Percentiles rank a stretch among this genome's conserved stretches.
phyloP scores from a whole-genome alignment of 2,329 filamentous ascomycete genomes.

The Claviceps sp. region DNA sequence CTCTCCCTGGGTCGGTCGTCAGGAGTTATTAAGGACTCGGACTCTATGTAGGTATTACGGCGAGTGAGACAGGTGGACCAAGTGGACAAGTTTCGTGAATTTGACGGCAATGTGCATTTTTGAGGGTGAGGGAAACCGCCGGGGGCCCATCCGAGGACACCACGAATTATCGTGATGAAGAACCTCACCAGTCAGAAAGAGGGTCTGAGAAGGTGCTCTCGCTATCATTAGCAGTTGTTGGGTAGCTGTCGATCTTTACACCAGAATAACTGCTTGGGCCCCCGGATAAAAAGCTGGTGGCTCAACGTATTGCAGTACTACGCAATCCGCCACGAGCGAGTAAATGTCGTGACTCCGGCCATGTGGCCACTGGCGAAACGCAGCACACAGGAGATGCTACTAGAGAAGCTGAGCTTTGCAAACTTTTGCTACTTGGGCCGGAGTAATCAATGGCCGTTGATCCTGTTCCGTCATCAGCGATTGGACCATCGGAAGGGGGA shows the following conservation, averaged over 20 bases:
- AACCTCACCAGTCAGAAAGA: background rate
- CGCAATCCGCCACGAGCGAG: background rate
- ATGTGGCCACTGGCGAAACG: background rate
- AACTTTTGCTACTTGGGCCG: background rate
- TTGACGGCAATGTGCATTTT: slow-evolving; percentile 1
- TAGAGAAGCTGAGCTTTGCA: no score
- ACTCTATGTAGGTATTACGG: background rate
- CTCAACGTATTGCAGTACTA: background rate
- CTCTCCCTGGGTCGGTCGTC: background rate
- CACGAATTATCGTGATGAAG: background rate
- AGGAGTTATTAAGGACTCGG: background rate
- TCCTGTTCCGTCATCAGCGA: background rate
- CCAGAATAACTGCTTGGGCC: background rate
- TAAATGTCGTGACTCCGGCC: background rate
- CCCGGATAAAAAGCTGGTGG: background rate
- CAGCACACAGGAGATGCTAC: background rate
- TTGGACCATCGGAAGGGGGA: background rate
- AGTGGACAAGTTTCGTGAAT: background rate
- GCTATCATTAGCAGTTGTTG: background rate
- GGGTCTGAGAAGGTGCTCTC: background rate
- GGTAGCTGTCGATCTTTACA: background rate
- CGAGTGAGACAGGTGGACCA: background rate
- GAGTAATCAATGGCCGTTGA: background rate
- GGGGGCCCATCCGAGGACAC: background rate
- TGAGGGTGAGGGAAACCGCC: background rate